phyloP scores from a whole-genome alignment of 108 stramenopile genomes.

The Cyclotella cryptica region DNA sequence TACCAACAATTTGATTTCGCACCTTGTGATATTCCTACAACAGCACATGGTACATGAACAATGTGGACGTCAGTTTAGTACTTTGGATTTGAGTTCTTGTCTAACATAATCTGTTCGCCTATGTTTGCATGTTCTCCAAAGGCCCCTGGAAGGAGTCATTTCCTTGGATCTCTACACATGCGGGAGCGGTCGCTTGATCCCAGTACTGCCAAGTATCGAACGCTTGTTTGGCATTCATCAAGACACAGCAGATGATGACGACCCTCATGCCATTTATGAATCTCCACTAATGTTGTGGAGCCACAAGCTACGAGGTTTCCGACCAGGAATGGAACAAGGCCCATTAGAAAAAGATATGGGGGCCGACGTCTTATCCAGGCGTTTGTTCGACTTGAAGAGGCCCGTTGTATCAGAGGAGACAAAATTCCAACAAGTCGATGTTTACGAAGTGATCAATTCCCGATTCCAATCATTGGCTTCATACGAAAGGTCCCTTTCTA shows the following conservation, averaged over 20 bases:
- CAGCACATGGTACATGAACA: neutral
- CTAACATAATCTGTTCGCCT: neutral
- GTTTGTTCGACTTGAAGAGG: slow-evolving; percentile 23
- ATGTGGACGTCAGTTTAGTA: neutral
- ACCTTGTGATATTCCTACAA: neutral
- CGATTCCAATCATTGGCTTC: slow-evolving; percentile 26
- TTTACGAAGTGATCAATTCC: slow-evolving; percentile 67
- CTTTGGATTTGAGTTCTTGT: neutral
- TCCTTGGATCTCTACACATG: slow-evolving; percentile 77
- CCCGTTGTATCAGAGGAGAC: slow-evolving; percentile 46
- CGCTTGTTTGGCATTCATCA: slow-evolving; percentile 59
- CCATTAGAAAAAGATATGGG: slow-evolving; percentile 41
- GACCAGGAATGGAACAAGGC: slow-evolving; percentile 1
- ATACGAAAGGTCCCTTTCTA: slow-evolving; percentile 51
- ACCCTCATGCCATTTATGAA: neutral
- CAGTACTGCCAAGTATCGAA: slow-evolving; percentile 60
- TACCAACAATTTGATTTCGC: neutral
- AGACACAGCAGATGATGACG: slow-evolving; percentile 6
- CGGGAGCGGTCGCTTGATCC: slow-evolving; percentile 60
- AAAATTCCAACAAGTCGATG: slow-evolving; percentile 42
- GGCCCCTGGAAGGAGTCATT: slow-evolving; percentile 83
- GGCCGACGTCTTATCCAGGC: slow-evolving; percentile 3
- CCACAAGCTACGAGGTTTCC: slow-evolving; percentile 73
- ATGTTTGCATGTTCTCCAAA: slow-evolving; percentile 57
- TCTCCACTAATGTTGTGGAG: slow-evolving; percentile 57